A percentile compares a stretch with the other conserved stretches of the same genome.
phyloP scores from a whole-genome alignment of 176 grass and related monocot species.

The Aegilops tauschii region DNA sequence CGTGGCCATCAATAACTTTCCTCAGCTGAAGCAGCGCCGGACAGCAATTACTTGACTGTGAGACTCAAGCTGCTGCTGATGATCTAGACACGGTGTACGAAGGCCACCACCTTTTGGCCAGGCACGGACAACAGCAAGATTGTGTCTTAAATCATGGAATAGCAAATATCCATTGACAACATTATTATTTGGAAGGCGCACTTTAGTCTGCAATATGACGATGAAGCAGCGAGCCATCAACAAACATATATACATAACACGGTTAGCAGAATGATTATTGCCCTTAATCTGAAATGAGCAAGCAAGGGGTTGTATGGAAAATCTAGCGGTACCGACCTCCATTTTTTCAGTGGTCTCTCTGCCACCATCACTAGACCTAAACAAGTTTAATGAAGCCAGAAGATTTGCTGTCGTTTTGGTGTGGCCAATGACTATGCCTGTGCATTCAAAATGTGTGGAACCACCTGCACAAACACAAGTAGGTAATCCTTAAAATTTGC shows the following conservation, averaged over 20 bases:
- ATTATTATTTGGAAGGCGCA: neutral
- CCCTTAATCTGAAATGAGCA: neutral
- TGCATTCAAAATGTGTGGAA: neutral
- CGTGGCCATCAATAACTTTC: neutral
- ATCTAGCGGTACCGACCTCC: neutral
- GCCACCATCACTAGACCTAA: neutral
- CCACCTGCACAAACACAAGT: neutral
- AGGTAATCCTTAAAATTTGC: neutral
- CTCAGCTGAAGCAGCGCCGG: slow-evolving; percentile 3
- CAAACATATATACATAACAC: neutral
- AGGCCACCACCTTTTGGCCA: neutral
- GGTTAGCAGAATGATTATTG: neutral
- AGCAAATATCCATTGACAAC: neutral
- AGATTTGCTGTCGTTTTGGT: neutral
- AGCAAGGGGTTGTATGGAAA: neutral
- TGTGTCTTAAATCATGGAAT: neutral
- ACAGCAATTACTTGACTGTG: neutral
- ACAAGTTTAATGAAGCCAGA: neutral
- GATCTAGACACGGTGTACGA: neutral
- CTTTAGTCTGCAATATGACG: neutral
- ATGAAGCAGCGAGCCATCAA: neutral
- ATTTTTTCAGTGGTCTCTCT: neutral
- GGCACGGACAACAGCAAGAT: neutral
- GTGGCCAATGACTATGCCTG: neutral
- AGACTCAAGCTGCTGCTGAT: neutral